Conservation (phyloP, 192 early-diverging fungal genomes). For the Coemansia interrupta region DNA sequence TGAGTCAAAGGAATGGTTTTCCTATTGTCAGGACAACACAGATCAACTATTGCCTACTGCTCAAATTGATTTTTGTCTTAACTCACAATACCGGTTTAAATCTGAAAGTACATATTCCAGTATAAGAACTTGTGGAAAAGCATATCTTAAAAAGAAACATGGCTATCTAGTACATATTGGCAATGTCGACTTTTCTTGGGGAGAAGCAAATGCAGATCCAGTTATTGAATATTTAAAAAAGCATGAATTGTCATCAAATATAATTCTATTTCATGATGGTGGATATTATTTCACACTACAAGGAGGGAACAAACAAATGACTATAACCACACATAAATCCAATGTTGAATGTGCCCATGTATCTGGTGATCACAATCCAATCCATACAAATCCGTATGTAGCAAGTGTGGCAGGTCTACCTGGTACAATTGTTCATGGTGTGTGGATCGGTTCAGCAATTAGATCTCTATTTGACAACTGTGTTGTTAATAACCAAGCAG, state of each 20-base stretch:
- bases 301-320: neutral
- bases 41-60: conserved; percentile 49
- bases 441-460: conserved; percentile 92
- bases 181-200: conserved; percentile 66
- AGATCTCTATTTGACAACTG: conserved; percentile 86
- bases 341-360: conserved; percentile 78
- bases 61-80: conserved; percentile 76
- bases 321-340: conserved; percentile 57
- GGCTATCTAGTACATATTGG: conserved; percentile 70
- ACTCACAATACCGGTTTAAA: conserved; percentile 64
- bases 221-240: conserved; percentile 78
- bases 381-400: conserved; percentile 90
- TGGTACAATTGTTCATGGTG: conserved; percentile 88
- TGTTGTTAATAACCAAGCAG: conserved; percentile 79
- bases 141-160: conserved; percentile 51
- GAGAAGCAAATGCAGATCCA: conserved; percentile 66
- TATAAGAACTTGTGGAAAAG: conserved; percentile 68
- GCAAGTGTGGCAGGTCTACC: conserved; percentile 80
- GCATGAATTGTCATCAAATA: conserved; percentile 65
- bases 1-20: conserved; percentile 64
- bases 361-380: conserved; percentile 84
- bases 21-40: neutral
- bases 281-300: conserved; percentile 36
- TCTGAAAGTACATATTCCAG: conserved; percentile 57
- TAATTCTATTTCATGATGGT: conserved; percentile 69